Percentiles rank a stretch among this genome's conserved stretches.
Evolutionary conservation across 2,329 filamentous ascomycete species (phyloP).

Genomic region (Emmonsia crescens): DNA sequence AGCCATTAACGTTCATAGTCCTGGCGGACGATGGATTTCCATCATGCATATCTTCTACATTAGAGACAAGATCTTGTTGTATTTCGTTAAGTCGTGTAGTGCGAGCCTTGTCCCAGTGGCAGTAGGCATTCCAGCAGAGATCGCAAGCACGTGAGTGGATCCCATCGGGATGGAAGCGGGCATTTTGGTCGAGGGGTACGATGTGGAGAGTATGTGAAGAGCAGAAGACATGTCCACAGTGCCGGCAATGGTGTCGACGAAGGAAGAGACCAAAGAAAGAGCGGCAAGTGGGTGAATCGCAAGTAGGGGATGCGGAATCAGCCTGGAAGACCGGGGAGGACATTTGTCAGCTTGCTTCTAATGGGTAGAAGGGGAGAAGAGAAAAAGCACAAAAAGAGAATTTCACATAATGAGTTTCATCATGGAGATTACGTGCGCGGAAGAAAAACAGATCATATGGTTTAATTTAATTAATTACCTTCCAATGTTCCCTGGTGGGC

Average conservation of each 20-base stretch:
- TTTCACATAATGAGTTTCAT: not conserved
- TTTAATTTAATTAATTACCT: constrained; percentile 35
- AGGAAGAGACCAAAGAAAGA: constrained; percentile 50
- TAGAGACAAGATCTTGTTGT: constrained; percentile 25
- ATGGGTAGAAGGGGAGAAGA: not conserved
- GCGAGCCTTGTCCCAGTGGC: constrained; percentile 43
- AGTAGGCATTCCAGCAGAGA: constrained; percentile 48
- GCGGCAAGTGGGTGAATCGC: constrained; percentile 48
- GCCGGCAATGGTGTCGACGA: constrained; percentile 56
- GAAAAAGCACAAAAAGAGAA: not conserved
- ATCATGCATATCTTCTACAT: constrained; percentile 17
- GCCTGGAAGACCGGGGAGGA: constrained; percentile 33
- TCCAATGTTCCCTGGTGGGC: constrained; percentile 55
- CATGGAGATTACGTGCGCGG: not conserved
- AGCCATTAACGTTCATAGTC: constrained; percentile 11
- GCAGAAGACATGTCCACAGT: constrained; percentile 57
- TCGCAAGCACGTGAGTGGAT: constrained; percentile 48
- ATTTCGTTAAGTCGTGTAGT: constrained; percentile 43
- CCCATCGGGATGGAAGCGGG: constrained; percentile 52
- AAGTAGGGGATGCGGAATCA: constrained; percentile 46
- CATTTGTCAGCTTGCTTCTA: not conserved
- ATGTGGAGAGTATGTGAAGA: constrained; percentile 45
- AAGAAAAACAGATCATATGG: not conserved
- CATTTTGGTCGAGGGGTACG: constrained; percentile 53
- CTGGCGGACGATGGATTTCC: constrained; percentile 3